Base-by-base conservation (phyloP, 2,329 filamentous ascomycete genomes). In the Aspergillus arachidicola region DNA sequence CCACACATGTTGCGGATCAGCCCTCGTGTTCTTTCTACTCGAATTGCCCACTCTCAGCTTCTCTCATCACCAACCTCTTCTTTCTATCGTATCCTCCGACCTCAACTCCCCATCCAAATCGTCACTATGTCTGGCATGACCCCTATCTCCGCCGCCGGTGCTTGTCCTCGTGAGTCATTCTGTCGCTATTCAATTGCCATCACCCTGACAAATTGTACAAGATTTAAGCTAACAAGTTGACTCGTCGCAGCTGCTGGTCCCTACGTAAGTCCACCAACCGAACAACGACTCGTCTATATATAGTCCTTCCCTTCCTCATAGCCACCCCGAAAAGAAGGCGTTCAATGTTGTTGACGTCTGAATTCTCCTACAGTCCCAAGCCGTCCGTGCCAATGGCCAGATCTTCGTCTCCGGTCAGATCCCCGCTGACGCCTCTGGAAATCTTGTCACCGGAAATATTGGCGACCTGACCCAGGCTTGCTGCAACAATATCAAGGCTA, bases 401-500 rank as follows among this genome's bases (percentile, higher is more conserved):
- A 85, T 93, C 78, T 93, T 87, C 79, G 85, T 90, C 73, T 91
- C 89, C 0, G 90, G 90, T 68, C 87, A 92, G 79, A 94, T 96
- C 75, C 93, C 92, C 66, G 87, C 87, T 68, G 87, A 91, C 75
- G 80, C 83, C 51, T 78, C 79, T 7, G 86, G 85, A 66, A 83
- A 86, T 68, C 81, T 91, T 60, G 82, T 91, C 66, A 81, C 86
- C 53, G 89, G 89, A 58, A 85, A 82, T 73, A 86, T 92, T 69
- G 84, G 86, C 61, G 85, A 93, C 71, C 87, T 90, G 78, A 92
- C 90, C 71, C 86, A 86, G 68, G 85, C 86, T 72, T 91, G 87
- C 83, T 89, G 89, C 80, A 84, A 91, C 80, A 96, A 96, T 81
- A 86, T 97, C 74, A 86, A 90, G 78, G 91, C 91, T 50, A 92